phyloP scores from a whole-genome alignment of 2,329 filamentous ascomycete species.

The Xylariaceae sp. region DNA sequence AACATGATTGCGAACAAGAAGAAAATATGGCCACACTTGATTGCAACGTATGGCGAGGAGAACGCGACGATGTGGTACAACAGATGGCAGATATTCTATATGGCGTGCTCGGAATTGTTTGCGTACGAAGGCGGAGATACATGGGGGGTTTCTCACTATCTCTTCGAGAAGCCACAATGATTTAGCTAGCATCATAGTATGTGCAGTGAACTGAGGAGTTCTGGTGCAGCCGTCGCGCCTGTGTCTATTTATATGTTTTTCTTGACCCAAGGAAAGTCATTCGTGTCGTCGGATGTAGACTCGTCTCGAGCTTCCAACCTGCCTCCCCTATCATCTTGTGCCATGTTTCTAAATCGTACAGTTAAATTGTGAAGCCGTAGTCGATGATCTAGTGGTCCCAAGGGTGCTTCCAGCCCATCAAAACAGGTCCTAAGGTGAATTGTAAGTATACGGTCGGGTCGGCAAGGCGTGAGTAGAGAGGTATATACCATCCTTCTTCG shows the following conservation, averaged over 20 bases:
- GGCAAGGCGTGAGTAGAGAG: constrained; percentile 6
- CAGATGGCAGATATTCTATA: constrained; percentile 68
- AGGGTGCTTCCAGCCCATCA: constrained; percentile 92
- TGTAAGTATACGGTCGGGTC: constrained; percentile 20
- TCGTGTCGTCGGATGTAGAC: neutral
- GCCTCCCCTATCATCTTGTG: constrained; percentile 6
- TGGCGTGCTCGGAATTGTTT: constrained; percentile 68
- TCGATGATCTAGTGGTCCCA: constrained; percentile 74
- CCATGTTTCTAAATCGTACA: neutral
- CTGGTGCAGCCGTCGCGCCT: constrained; percentile 2
- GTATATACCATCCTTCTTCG: constrained; percentile 83
- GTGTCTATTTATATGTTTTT: constrained; percentile 7
- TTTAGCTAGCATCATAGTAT: constrained; percentile 14
- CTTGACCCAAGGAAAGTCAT: constrained; percentile 2
- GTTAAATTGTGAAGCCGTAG: neutral
- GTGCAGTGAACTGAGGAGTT: neutral
- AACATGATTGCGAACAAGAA: constrained; percentile 57
- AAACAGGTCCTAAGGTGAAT: constrained; percentile 55
- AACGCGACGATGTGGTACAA: constrained; percentile 61
- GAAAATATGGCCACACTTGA: constrained; percentile 59
- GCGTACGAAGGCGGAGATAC: constrained; percentile 61
- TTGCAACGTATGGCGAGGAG: constrained; percentile 61
- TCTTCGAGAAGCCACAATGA: constrained; percentile 54
- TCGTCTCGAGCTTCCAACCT: neutral
- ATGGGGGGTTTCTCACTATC: constrained; percentile 64